Evolutionary conservation across 192 early-diverging fungal species (phyloP).

Genomic region (Podila epigama): DNA sequence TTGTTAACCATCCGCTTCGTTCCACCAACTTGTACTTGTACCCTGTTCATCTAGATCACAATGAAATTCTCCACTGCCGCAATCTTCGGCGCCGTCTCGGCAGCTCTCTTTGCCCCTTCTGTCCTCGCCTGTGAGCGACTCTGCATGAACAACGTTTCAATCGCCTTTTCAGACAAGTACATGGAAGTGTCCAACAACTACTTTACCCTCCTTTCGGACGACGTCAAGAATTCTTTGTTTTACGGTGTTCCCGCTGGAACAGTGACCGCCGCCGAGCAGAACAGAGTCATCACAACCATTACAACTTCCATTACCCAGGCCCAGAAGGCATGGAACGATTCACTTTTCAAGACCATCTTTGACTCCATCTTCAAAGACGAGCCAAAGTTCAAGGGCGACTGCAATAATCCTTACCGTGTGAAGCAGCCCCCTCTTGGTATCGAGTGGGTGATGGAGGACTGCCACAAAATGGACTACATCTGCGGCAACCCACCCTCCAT

Average conservation of each 20-base stretch:
- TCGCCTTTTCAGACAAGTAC: slow-evolving; percentile 56
- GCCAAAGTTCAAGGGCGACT: slow-evolving; percentile 64
- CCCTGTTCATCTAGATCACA: neutral
- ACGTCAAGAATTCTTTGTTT: slow-evolving; percentile 25
- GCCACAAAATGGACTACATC: slow-evolving; percentile 62
- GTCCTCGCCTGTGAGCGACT: slow-evolving; percentile 57
- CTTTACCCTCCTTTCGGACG: slow-evolving; percentile 23
- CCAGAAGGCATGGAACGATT: slow-evolving; percentile 17
- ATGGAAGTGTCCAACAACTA: slow-evolving; percentile 34
- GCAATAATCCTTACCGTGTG: slow-evolving; percentile 58
- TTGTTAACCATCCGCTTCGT: neutral
- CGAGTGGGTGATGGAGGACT: slow-evolving; percentile 60
- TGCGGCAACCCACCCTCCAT: slow-evolving; percentile 68
- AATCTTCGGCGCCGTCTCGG: slow-evolving; percentile 29
- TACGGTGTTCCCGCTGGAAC: slow-evolving; percentile 30
- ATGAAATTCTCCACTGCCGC: slow-evolving; percentile 41
- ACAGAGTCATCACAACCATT: slow-evolving; percentile 16
- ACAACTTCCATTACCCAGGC: slow-evolving; percentile 21
- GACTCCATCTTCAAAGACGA: slow-evolving; percentile 56
- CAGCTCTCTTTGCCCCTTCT: slow-evolving; percentile 27
- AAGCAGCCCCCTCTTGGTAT: slow-evolving; percentile 56
- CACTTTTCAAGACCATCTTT: slow-evolving; percentile 47
- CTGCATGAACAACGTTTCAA: slow-evolving; percentile 58
- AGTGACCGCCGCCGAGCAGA: slow-evolving; percentile 13
- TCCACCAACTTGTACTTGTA: neutral